Conservation (phyloP, 768 basidiomycete genomes). For the Trametopsis cervina region DNA sequence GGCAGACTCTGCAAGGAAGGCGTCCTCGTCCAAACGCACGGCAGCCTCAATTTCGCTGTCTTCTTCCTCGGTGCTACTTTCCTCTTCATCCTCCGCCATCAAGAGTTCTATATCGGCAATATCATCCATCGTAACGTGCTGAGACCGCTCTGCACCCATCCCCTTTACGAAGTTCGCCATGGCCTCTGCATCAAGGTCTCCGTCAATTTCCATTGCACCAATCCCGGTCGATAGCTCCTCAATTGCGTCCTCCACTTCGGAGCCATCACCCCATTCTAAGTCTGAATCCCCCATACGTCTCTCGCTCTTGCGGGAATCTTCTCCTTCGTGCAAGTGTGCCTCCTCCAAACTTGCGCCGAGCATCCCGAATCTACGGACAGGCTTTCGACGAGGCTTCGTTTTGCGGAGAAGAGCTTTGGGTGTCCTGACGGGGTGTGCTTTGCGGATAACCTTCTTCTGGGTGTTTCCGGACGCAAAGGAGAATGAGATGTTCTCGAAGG, state of each 20-base stretch:
- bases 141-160: constrained; percentile 40
- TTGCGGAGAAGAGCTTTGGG: constrained; percentile 21
- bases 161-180: constrained; percentile 50
- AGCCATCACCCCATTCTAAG: constrained; percentile 54
- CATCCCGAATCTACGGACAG: constrained; percentile 32
- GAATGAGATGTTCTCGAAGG: constrained; percentile 30
- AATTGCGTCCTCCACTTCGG: constrained; percentile 26
- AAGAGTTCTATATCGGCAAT: constrained; percentile 48
- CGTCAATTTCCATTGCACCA: constrained; percentile 62
- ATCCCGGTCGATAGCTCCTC: constrained; percentile 29
- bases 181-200: constrained; percentile 41
- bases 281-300: constrained; percentile 60
- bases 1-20: constrained; percentile 31
- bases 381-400: constrained; percentile 18
- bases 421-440: constrained; percentile 23
- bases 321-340: constrained; percentile 31
- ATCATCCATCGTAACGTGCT: constrained; percentile 60
- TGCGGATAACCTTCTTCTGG: constrained; percentile 22
- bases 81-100: constrained; percentile 40
- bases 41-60: constrained; percentile 29
- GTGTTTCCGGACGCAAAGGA: constrained; percentile 22
- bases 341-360: constrained; percentile 53
- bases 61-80: constrained; percentile 14
- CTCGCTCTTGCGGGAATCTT: constrained; percentile 38
- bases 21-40: constrained; percentile 39